Base-by-base conservation (phyloP, 2,329 filamentous ascomycete genomes). In the Purpureocillium lavendulum region DNA sequence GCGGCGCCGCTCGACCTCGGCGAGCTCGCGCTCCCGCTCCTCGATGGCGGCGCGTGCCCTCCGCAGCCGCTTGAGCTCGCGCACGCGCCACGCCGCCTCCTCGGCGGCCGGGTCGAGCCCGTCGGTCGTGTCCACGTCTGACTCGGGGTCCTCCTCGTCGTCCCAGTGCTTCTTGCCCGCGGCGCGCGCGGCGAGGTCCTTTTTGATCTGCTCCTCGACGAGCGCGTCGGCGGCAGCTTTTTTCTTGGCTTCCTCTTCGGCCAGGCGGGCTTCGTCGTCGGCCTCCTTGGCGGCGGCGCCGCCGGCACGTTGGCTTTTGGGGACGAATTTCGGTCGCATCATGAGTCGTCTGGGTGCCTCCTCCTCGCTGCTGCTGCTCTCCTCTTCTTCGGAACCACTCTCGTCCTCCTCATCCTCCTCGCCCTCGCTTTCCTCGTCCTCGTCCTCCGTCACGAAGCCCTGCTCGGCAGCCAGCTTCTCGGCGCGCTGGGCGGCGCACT, bases 11-110 rank as follows among this genome's bases (percentile, higher is more conserved):
- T 97, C 92, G 29, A 94, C 73, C 63, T 97, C 90, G 38, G 87
- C 92, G 33, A 83, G 75, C 63, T 96, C 89, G 46, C 77, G 78
- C 66, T 98, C 92, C 28, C 80, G 78, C 47, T 75, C 76, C 58
- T 95, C 87, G 51, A 98, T 89, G 2, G 80, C 80, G 51, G 88
- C 81, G 18, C 92, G 80, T 51, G 92, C 85, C 37, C 92, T 80
- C 65, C 90, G 89, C 49, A 97, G 79, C 8, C 92, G 83, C 60
- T 82, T 83, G 32, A 98, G 72, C 64, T 98, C 92, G 36, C 92
- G 82, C 36, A 98, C 72, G 57, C 90, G 92, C 90, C 92, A 98
- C 0, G 89, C 88, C 7, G 88, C 88, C 46, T 83, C 77, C 61
- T 98, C 92, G 7, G 87, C 88, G 46, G 84, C 88, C 0, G 87